Percentiles rank a stretch among this genome's conserved stretches.
Conservation (phyloP, 192 early-diverging fungal species). For the Endogone sp. region DNA sequence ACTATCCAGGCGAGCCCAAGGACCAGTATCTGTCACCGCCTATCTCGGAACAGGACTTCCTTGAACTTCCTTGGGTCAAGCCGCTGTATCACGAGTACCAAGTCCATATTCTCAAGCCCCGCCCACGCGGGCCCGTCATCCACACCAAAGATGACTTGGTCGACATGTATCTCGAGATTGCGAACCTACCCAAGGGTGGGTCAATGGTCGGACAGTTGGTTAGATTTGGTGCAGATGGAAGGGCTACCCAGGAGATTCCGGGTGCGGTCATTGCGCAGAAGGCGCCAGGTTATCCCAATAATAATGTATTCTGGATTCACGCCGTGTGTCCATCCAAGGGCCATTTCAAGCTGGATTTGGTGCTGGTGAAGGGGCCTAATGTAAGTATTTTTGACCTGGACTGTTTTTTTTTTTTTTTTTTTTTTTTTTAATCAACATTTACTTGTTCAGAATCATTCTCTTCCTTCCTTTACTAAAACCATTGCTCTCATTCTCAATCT, state of each 20-base stretch:
- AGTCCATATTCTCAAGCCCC: not conserved
- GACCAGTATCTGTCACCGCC: conserved; percentile 47
- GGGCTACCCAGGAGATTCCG: not conserved
- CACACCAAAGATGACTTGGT: conserved; percentile 1
- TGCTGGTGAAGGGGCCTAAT: not conserved
- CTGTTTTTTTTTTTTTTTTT: not conserved
- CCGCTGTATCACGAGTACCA: conserved; percentile 9
- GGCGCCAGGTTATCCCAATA: not conserved
- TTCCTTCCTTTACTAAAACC: not conserved
- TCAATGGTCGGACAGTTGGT: not conserved
- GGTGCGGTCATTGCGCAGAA: not conserved
- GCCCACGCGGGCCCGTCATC: conserved; percentile 3
- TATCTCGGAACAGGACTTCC: conserved; percentile 38
- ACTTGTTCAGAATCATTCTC: too few relatives aligned
- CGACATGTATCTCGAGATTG: conserved; percentile 6
- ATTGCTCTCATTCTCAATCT: not conserved
- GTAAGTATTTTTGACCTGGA: not conserved
- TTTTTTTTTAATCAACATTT: too few relatives aligned
- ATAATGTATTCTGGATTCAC: conserved; percentile 10
- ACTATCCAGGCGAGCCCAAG: conserved; percentile 44
- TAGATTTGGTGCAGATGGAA: not conserved
- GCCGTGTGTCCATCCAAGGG: not conserved
- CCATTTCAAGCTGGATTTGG: not conserved
- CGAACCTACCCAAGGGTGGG: not conserved
- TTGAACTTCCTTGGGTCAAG: conserved; percentile 33